Percentiles rank a stretch among this genome's conserved stretches.
Conservation (phyloP, 169 alveolate genomes). For the Cyclospora cayetanensis region DNA sequence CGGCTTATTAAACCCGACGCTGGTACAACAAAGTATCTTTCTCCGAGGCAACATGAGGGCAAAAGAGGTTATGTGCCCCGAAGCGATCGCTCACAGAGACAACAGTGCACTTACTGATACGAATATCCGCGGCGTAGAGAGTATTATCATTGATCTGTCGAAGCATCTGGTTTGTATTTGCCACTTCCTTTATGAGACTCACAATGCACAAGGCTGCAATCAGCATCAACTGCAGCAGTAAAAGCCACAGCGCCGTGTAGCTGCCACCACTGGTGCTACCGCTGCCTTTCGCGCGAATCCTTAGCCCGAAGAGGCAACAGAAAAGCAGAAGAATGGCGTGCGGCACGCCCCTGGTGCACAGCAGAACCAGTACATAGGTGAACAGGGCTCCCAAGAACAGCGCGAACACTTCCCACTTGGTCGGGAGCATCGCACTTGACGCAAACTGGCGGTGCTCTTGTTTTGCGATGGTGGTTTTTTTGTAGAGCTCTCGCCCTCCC, state of each 20-base stretch:
- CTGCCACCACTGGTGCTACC: constrained; percentile 41
- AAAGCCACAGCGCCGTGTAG: constrained; percentile 48
- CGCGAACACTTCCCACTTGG: constrained; percentile 18
- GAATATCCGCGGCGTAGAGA: constrained; percentile 16
- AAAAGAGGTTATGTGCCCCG: no score
- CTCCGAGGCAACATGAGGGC: no score
- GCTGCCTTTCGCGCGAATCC: constrained; percentile 33
- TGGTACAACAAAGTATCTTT: no score
- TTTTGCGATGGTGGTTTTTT: background rate
- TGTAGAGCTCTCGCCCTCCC: background rate
- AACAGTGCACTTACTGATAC: constrained; percentile 8
- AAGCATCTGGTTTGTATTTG: background rate
- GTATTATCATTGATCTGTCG: background rate
- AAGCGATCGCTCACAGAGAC: no score
- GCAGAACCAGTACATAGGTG: background rate
- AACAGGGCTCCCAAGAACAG: background rate
- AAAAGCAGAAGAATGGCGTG: constrained; percentile 30
- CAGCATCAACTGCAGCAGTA: constrained; percentile 2
- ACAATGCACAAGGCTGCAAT: background rate
- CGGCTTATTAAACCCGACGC: no score
- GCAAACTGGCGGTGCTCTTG: background rate
- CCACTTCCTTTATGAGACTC: background rate
- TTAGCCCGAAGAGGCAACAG: constrained; percentile 25
- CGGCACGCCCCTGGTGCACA: background rate
- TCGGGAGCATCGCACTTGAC: background rate